Percentiles rank a stretch among this genome's conserved stretches.
These are phyloP conservation scores for Aphanomyces euteiches DNA, from an alignment of 352 stramenopile species.

Conservation along the genomic window DNA sequence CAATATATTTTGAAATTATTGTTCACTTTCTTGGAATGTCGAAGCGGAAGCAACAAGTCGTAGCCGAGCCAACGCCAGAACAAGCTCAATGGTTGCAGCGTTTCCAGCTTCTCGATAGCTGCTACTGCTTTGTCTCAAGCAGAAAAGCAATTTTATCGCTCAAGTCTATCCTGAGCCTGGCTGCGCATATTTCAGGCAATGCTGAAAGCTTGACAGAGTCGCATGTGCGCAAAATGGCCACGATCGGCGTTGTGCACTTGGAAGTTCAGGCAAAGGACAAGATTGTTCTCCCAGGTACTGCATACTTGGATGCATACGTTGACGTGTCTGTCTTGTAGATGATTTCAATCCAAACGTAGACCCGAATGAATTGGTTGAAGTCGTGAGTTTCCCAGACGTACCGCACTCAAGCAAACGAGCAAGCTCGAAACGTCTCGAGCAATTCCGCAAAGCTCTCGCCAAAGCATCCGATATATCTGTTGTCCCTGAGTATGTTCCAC, in stretches of 20 bases:
- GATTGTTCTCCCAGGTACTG: slow-evolving; percentile 19
- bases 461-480: neutral
- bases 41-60: neutral
- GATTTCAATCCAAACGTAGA: slow-evolving; percentile 34
- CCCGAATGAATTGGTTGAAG: slow-evolving; percentile 35
- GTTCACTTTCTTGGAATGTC: neutral
- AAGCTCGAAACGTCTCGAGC: slow-evolving; percentile 49
- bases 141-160: slow-evolving; percentile 24
- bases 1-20: no score
- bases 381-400: slow-evolving; percentile 56
- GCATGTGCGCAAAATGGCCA: slow-evolving; percentile 36
- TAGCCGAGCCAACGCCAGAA: neutral
- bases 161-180: slow-evolving; percentile 18
- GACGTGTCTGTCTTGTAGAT: slow-evolving; percentile 21
- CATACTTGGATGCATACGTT: neutral
- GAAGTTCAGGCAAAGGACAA: slow-evolving; percentile 3
- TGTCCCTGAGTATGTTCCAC: slow-evolving; percentile 14
- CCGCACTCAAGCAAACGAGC: slow-evolving; percentile 59
- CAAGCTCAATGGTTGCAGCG: slow-evolving; percentile 20
- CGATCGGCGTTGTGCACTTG: slow-evolving; percentile 30
- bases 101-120: slow-evolving; percentile 19
- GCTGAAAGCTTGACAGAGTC: slow-evolving; percentile 25
- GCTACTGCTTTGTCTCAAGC: slow-evolving; percentile 27
- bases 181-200: slow-evolving; percentile 24
- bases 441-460: slow-evolving; percentile 51